phyloP scores from a whole-genome alignment of 345 rosid genomes.

The Dipteronia sinensis region DNA sequence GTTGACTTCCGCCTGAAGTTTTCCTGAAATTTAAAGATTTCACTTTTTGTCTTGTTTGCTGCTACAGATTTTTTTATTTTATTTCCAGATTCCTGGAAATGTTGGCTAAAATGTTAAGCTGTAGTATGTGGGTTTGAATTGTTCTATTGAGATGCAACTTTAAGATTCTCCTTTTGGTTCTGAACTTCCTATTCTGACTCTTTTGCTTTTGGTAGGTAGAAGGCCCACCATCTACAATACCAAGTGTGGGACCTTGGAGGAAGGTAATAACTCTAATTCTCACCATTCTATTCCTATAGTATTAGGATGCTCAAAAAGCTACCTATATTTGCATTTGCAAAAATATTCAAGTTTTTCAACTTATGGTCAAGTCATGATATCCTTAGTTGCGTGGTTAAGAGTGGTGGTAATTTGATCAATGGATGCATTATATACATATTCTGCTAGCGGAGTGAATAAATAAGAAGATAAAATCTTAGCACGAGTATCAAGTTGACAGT shows the following conservation, averaged over 20 bases:
- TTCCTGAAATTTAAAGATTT: background rate
- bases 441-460: background rate
- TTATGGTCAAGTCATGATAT: background rate
- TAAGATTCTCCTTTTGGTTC: background rate
- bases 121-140: slow-evolving; percentile 3
- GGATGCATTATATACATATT: background rate
- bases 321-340: background rate
- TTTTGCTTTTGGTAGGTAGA: slow-evolving; percentile 50
- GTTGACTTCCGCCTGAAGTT: background rate
- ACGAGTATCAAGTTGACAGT: background rate
- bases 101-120: background rate
- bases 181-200: background rate
- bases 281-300: background rate
- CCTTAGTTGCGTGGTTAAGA: background rate
- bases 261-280: slow-evolving; percentile 51
- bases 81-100: background rate
- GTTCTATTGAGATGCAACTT: slow-evolving; percentile 6
- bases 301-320: background rate
- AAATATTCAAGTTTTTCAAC: background rate
- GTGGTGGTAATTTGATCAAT: background rate
- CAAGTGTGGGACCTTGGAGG: slow-evolving; percentile 96
- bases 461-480: background rate
- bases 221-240: slow-evolving; percentile 57
- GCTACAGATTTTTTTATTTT: background rate
- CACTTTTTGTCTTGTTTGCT: background rate